Evolutionary conservation across 1,139 yeast species (phyloP).

Genomic region (Debaryomyces nepalensis): DNA sequence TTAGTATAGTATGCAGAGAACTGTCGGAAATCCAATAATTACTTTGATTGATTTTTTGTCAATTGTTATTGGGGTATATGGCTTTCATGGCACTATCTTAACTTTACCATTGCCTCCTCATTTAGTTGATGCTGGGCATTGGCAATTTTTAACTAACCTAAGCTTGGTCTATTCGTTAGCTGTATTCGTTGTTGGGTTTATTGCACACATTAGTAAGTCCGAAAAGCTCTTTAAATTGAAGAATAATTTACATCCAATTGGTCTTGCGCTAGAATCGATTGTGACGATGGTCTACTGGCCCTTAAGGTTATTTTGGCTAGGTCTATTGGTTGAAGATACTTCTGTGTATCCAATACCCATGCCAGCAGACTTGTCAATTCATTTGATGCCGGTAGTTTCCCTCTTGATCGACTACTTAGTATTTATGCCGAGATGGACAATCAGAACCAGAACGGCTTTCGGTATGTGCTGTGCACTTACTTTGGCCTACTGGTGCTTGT

Average conservation of each 20-base stretch:
- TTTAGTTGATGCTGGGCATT: slow-evolving; percentile 60
- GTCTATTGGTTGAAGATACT: slow-evolving; percentile 42
- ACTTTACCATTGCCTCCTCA: slow-evolving; percentile 45
- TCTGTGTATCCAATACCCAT: slow-evolving; percentile 44
- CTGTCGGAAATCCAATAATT: slow-evolving; percentile 37
- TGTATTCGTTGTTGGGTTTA: slow-evolving; percentile 46
- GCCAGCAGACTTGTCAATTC: slow-evolving; percentile 59
- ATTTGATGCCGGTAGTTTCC: slow-evolving; percentile 59
- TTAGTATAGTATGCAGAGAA: slow-evolving; percentile 22
- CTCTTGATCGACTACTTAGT: slow-evolving; percentile 58
- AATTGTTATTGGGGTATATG: slow-evolving; percentile 36
- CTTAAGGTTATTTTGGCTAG: slow-evolving; percentile 53
- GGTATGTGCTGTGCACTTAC: slow-evolving; percentile 43
- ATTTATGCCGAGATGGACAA: slow-evolving; percentile 55
- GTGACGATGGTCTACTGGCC: slow-evolving; percentile 73
- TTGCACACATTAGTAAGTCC: slow-evolving; percentile 40
- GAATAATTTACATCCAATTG: slow-evolving; percentile 51
- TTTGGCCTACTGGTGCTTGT: slow-evolving; percentile 55
- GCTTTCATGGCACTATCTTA: slow-evolving; percentile 27
- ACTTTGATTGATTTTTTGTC: slow-evolving; percentile 32
- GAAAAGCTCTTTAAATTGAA: slow-evolving; percentile 32
- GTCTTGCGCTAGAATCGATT: slow-evolving; percentile 59
- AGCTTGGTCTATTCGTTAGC: slow-evolving; percentile 48
- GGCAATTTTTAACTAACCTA: slow-evolving; percentile 68
- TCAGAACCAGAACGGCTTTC: slow-evolving; percentile 44